Evolutionary conservation across 2,329 filamentous ascomycete genomes (phyloP), one percentile per base, ranked within the genome.

Genomic region (Microdochium nivale): DNA sequence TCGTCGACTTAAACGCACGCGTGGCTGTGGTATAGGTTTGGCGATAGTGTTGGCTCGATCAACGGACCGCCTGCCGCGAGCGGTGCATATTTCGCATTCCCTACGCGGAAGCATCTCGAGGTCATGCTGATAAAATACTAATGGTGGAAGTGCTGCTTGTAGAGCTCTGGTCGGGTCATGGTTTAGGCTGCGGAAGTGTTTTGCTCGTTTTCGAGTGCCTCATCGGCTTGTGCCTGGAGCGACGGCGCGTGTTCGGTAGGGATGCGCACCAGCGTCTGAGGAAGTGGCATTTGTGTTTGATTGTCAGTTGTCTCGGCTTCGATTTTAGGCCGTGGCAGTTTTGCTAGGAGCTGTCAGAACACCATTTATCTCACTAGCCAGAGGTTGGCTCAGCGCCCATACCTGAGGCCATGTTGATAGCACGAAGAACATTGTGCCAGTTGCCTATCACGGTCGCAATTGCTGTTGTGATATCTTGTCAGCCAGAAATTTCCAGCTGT

Each of bases 331-430:
- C 79, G 83, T 16, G 87, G 79, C 25, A 91, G 74, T 74, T 88
- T 88, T 52, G 80, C 87, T 90, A 55, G 51, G 16, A 44, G 16
- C 9, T 11, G 19, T 44, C 13, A 23, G 40, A 23, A 16, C 10
- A 24, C 19, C 40, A 21, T 13, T 44, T 21, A 19, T 7, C 14
- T 23, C 5, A 3, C 19, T 11, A 23, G 19, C 19, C 16, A 21
- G 7, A 8, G 10, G 10, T 23, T 16, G 3, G 40, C 7, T 19
- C 19, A 44, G 19, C 21, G 3, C 4, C 9, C 82, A 63, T 76
- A 91, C 88, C 79, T 54, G 87, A 91, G 55, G 89, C 89, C 87
- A 94, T 91, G 63, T 87, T 87, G 62, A 95, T 91, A 43, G 88
- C 88, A 57, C 86, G 78, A 54, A 95, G 76, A 57, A 95, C 88